Evolutionary conservation across 306 rosid species (phyloP).

Genomic region (Erythrophleum fordii): DNA sequence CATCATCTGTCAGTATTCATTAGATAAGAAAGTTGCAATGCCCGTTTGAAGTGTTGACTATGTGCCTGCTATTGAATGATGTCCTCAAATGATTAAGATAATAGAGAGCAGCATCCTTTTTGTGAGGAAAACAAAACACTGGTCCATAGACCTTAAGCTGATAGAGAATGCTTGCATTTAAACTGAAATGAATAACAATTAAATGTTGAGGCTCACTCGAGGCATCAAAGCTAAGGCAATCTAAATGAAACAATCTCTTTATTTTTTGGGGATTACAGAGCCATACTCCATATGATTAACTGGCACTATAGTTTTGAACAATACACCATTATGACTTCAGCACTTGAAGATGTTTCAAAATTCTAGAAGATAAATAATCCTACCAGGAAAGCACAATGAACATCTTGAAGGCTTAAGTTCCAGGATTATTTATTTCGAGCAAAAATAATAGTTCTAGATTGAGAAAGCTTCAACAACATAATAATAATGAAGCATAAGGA

Average conservation of each 20-base stretch:
- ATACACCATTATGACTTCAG: conserved; percentile 30
- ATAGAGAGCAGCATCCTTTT: conserved; percentile 24
- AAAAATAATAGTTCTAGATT: conserved; percentile 18
- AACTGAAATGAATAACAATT: conserved; percentile 29
- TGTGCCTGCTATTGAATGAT: not conserved
- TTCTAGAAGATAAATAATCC: not conserved
- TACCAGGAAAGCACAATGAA: conserved; percentile 30
- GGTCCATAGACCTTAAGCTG: conserved; percentile 27
- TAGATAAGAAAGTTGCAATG: conserved; percentile 32
- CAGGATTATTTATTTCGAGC: conserved; percentile 18
- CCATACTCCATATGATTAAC: conserved; percentile 12
- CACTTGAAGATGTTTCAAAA: conserved; percentile 32
- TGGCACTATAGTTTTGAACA: conserved; percentile 1
- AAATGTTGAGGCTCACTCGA: conserved; percentile 17
- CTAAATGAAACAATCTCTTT: conserved; percentile 19
- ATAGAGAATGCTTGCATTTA: conserved; percentile 28
- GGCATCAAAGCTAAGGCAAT: conserved; percentile 22
- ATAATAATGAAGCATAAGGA: not conserved
- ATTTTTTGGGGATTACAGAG: conserved; percentile 6
- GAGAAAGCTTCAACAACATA: conserved; percentile 10
- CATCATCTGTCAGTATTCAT: conserved; percentile 22
- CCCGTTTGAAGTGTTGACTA: conserved; percentile 14
- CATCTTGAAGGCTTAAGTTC: conserved; percentile 31
- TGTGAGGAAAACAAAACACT: conserved; percentile 18
- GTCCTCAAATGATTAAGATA: conserved; percentile 23